Evolutionary conservation across 352 stramenopile genomes (phyloP).

Genomic region (Phytophthora capsici): DNA sequence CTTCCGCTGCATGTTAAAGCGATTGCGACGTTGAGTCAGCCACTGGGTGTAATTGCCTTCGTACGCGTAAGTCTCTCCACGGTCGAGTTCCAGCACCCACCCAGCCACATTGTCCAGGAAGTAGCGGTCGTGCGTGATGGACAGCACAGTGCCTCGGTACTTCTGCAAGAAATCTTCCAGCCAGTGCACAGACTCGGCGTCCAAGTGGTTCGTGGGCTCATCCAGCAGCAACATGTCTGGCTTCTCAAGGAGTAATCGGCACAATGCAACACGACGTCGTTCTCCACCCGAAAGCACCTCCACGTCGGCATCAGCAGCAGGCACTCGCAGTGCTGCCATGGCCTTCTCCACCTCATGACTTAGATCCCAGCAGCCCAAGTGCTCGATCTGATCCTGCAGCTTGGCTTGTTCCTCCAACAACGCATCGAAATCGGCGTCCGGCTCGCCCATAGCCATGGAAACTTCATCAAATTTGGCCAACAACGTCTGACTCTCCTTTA

Average conservation of each 20-base stretch:
- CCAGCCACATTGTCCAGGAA: conserved; percentile 98
- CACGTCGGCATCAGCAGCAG: conserved; percentile 68
- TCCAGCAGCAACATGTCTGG: conserved; percentile 97
- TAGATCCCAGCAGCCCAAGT: conserved; percentile 84
- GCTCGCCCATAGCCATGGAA: conserved; percentile 90
- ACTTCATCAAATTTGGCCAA: conserved; percentile 87
- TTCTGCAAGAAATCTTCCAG: conserved; percentile 97
- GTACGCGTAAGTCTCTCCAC: conserved; percentile 96
- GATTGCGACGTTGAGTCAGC: conserved; percentile 94
- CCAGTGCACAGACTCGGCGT: conserved; percentile 97
- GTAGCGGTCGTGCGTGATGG: conserved; percentile 98
- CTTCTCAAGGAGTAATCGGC: conserved; percentile 95
- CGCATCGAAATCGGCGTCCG: conserved; percentile 89
- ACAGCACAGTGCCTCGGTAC: conserved; percentile 97
- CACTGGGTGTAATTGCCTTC: conserved; percentile 99
- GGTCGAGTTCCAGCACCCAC: conserved; percentile 98
- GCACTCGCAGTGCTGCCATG: conserved; percentile 82
- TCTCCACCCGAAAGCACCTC: conserved; percentile 92
- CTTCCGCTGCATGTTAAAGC: conserved; percentile 96
- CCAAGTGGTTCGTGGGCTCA: conserved; percentile 99
- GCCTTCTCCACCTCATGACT: conserved; percentile 85
- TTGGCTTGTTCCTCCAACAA: conserved; percentile 87
- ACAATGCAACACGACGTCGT: conserved; percentile 96
- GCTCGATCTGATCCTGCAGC: conserved; percentile 89
- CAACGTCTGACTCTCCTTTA: conserved; percentile 86